phyloP scores from a whole-genome alignment of 768 basidiomycete genomes.

The Leccinum pellstonianum region DNA sequence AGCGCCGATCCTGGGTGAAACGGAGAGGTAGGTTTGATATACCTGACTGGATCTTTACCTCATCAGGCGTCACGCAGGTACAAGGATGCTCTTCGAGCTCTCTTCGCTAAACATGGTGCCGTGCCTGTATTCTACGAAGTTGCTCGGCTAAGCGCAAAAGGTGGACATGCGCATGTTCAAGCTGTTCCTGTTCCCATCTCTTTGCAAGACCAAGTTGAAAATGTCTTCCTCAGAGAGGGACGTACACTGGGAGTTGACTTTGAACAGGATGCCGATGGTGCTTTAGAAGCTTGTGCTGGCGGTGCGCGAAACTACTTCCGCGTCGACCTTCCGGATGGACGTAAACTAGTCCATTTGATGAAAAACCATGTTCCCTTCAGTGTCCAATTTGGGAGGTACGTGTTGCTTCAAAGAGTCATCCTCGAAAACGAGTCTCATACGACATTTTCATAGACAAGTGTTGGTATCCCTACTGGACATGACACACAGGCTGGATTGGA shows the following conservation, averaged over 20 bases:
- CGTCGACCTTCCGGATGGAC: slow-evolving; percentile 86
- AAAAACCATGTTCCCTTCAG: slow-evolving; percentile 77
- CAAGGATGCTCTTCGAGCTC: slow-evolving; percentile 68
- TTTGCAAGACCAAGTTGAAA: slow-evolving; percentile 61
- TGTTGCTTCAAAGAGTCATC: neutral
- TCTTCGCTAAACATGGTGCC: slow-evolving; percentile 70
- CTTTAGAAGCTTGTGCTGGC: slow-evolving; percentile 49
- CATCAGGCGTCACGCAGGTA: slow-evolving; percentile 46
- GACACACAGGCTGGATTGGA: slow-evolving; percentile 89
- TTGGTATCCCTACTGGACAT: slow-evolving; percentile 73
- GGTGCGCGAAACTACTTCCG: slow-evolving; percentile 78
- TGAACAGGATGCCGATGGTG: slow-evolving; percentile 65
- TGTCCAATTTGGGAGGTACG: slow-evolving; percentile 90
- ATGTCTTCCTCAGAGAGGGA: slow-evolving; percentile 72
- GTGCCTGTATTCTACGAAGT: slow-evolving; percentile 85
- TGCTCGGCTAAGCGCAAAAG: slow-evolving; percentile 76
- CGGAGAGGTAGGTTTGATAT: slow-evolving; percentile 55
- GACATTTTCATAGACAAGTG: slow-evolving; percentile 59
- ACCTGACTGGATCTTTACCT: slow-evolving; percentile 2
- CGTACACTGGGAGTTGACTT: slow-evolving; percentile 67
- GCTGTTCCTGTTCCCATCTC: slow-evolving; percentile 72
- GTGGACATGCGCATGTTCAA: slow-evolving; percentile 95
- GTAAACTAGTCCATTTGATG: slow-evolving; percentile 82
- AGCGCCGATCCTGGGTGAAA: slow-evolving; percentile 74
- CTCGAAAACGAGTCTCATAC: neutral